Evolutionary conservation across 2,329 filamentous ascomycete genomes (phyloP), one percentile per base, ranked within the genome.

Genomic region (Ophiosphaerella narmari): DNA sequence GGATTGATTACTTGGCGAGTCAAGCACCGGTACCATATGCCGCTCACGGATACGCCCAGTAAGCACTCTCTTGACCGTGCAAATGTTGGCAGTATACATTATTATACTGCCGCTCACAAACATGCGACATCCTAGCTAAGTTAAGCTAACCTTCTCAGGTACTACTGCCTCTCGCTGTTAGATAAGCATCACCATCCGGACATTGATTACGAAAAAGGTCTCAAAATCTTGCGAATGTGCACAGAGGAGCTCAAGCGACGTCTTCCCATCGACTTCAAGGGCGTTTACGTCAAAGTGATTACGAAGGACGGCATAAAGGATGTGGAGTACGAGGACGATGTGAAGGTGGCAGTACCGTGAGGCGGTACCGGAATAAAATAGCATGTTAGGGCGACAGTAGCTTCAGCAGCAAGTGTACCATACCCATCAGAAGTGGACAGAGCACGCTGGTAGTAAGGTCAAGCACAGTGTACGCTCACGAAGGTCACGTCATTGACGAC

Each of bases 141-240:
- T 35, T 49, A 14, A 43, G 9, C 14, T 16, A 3, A 11, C n/a
- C 3, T 16, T 18, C 34, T 43, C 26, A 91, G 87, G 78, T 97
- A 97, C 82, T 99, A 99, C 82, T 99, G 94, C 75, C 83, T 99
- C 54, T 95, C 91, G 6, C 95, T 96, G 64, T 86, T 99, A 43
- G 94, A 99, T 80, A 99, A 99, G 81, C 94, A 99, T 75, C 94
- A 99, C 75, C 90, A 97, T 70, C 93, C 94, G 40, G 88, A 97
- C 70, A 97, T 99, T 75, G 84, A 83, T 54, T 86, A 94, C 46
- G 91, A 89, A 56, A 85, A 96, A 75, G 94, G 94, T 49, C 84
- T 96, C 78, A 94, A 96, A 81, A 86, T 99, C 57, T 80, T 99
- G 68, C 87, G 85, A 66, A 89, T 97, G 87, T 99, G 94, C 79